Evolutionary conservation across 768 basidiomycete genomes (phyloP).

Genomic region (Coprinopsis strossmayeri): DNA sequence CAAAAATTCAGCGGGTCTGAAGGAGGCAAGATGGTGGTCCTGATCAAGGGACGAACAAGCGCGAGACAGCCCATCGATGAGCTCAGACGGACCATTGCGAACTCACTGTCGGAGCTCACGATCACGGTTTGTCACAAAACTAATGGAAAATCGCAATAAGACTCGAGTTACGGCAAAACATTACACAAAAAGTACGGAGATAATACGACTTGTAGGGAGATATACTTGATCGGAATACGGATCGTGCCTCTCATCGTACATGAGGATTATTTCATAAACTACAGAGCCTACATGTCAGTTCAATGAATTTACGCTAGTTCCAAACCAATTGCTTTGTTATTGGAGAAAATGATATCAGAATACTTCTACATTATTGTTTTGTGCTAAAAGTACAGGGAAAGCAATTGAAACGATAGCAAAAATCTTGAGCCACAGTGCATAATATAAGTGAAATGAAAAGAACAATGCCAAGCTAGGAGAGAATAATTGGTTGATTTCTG

Average conservation of each 20-base stretch:
- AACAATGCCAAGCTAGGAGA: constrained; percentile 22
- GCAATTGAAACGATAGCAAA: constrained; percentile 24
- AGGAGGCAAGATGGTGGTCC: background rate
- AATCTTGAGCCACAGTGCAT: constrained; percentile 14
- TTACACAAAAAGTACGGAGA: too few species aligned
- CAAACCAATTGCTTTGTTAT: too few species aligned
- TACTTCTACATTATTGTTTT: constrained; percentile 37
- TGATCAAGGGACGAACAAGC: background rate
- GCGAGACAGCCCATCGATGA: too few species aligned
- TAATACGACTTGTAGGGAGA: too few species aligned
- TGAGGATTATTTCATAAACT: too few species aligned
- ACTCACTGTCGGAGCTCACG: constrained; percentile 1
- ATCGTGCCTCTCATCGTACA: too few species aligned
- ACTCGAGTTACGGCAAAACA: too few species aligned
- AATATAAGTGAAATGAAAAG: constrained; percentile 16
- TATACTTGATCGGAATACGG: too few species aligned
- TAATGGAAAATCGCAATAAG: background rate
- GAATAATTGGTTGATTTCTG: background rate
- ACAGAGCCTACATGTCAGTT: too few species aligned
- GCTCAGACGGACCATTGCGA: too few species aligned
- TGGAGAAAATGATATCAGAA: constrained; percentile 1
- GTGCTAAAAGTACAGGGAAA: constrained; percentile 36
- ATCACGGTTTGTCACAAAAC: background rate
- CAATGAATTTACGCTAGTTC: too few species aligned
- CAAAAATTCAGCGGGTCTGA: background rate